Conservation (phyloP, 768 basidiomycete genomes). For the Suillus placidus region DNA sequence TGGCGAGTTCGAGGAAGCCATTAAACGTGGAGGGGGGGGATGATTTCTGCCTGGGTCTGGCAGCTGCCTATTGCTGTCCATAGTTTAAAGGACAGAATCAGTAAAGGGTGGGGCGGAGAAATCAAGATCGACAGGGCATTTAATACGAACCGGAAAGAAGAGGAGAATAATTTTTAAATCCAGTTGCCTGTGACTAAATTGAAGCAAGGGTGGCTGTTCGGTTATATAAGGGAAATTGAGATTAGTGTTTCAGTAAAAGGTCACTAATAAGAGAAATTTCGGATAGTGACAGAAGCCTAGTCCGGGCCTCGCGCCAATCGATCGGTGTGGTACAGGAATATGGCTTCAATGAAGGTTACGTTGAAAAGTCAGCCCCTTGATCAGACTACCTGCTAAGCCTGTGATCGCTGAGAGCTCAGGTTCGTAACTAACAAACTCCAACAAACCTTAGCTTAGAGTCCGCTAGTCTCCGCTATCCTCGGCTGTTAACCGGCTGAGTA, state of each 20-base stretch:
- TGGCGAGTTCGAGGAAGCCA: constrained; percentile 28
- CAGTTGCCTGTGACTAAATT: constrained; percentile 19
- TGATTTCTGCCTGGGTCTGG: constrained; percentile 36
- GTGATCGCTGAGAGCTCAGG: constrained; percentile 25
- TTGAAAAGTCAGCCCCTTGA: constrained; percentile 8
- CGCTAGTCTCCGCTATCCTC: constrained; percentile 5
- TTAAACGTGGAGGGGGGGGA: constrained; percentile 27
- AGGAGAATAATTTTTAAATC: constrained; percentile 25
- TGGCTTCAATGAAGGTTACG: neutral
- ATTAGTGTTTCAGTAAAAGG: constrained; percentile 23
- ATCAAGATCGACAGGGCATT: constrained; percentile 24
- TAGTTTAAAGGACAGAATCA: constrained; percentile 22
- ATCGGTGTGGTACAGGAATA: constrained; percentile 26
- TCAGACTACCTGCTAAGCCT: constrained; percentile 6
- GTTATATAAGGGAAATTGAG: constrained; percentile 31
- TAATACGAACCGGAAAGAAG: constrained; percentile 26
- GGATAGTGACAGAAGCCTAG: constrained; percentile 30
- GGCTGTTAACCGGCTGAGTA: constrained; percentile 1
- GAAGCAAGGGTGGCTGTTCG: constrained; percentile 30
- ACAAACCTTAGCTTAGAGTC: constrained; percentile 32
- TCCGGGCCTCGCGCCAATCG: constrained; percentile 27
- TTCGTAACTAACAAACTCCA: constrained; percentile 21
- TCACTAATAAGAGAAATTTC: constrained; percentile 32
- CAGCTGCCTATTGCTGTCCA: constrained; percentile 43
- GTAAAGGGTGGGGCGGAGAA: constrained; percentile 17